Conservation (phyloP, 2,329 filamentous ascomycete genomes). For the Colletotrichum tofieldiae region DNA sequence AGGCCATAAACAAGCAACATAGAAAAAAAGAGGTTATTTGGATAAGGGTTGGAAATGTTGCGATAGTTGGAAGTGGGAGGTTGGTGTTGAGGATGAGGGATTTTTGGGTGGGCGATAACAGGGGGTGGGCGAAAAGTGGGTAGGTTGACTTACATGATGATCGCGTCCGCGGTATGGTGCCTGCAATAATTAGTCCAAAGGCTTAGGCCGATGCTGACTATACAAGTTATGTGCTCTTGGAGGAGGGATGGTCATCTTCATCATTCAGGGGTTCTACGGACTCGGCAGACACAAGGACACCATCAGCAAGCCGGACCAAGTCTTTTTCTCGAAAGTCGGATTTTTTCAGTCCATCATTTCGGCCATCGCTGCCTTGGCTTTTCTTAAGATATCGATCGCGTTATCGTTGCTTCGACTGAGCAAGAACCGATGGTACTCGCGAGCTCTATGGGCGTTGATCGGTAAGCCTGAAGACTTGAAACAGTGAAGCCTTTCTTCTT, state of each 20-base stretch:
- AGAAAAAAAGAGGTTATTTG: too few relatives aligned
- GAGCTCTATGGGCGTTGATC: slow-evolving; percentile 46
- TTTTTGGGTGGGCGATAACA: too few relatives aligned
- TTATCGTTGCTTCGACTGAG: slow-evolving; percentile 46
- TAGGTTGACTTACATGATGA: too few relatives aligned
- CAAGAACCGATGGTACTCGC: slow-evolving; percentile 47
- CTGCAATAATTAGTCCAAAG: background rate
- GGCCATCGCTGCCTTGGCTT: slow-evolving; percentile 48
- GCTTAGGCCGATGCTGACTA: background rate
- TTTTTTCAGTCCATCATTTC: slow-evolving; percentile 64
- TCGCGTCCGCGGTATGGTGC: slow-evolving; percentile 47
- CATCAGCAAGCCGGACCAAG: slow-evolving; percentile 52
- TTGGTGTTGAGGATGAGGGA: too few relatives aligned
- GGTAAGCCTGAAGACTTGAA: slow-evolving; percentile 17
- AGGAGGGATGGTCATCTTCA: slow-evolving; percentile 54
- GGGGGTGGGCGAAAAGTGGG: too few relatives aligned
- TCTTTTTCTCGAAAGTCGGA: slow-evolving; percentile 56
- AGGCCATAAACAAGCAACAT: too few relatives aligned
- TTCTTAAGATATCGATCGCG: slow-evolving; percentile 48
- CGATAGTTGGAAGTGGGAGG: too few relatives aligned
- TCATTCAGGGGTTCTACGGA: slow-evolving; percentile 60
- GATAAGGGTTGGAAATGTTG: too few relatives aligned
- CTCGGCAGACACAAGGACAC: slow-evolving; percentile 62
- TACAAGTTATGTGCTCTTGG: slow-evolving; percentile 48
- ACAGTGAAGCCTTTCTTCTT: background rate